phyloP scores from a whole-genome alignment of 805 yeast genomes.

The Metschnikowia vanudenii region DNA sequence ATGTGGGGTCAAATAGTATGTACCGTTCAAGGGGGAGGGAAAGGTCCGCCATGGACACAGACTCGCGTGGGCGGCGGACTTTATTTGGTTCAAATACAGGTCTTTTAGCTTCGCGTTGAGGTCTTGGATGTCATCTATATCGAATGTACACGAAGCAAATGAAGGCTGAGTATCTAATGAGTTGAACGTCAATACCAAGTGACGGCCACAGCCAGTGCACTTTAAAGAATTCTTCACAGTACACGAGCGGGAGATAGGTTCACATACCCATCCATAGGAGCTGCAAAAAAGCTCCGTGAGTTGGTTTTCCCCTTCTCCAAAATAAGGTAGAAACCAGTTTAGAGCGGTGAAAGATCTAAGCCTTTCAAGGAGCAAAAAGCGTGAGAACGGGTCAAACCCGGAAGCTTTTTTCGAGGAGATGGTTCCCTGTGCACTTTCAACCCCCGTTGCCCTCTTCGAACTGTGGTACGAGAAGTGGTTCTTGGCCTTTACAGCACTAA shows the following conservation, averaged over 20 bases:
- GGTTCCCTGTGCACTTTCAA: neutral
- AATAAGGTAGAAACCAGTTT: constrained; percentile 45
- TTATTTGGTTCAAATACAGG: constrained; percentile 28
- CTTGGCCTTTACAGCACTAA: constrained; percentile 33
- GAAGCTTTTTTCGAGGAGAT: constrained; percentile 10
- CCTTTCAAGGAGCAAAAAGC: constrained; percentile 36
- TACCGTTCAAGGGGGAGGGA: constrained; percentile 32
- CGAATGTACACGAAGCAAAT: constrained; percentile 15
- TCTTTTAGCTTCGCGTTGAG: constrained; percentile 25
- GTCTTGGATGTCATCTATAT: constrained; percentile 24
- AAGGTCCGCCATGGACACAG: constrained; percentile 40
- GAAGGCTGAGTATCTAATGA: constrained; percentile 13
- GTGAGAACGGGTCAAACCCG: constrained; percentile 38
- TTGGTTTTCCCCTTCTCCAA: constrained; percentile 11
- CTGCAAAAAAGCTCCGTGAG: constrained; percentile 51
- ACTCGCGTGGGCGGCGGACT: constrained; percentile 26
- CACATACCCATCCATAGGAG: constrained; percentile 53
- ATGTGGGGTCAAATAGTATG: constrained; percentile 37
- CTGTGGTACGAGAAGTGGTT: constrained; percentile 40
- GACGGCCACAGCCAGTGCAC: constrained; percentile 34
- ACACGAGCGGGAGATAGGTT: constrained; percentile 25
- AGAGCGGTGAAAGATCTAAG: constrained; percentile 43
- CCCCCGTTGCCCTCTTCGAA: constrained; percentile 18
- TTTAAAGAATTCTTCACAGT: constrained; percentile 30
- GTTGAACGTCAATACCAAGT: constrained; percentile 30